These are phyloP conservation scores for Fusarium veterinarium DNA, from an alignment of 2,329 filamentous ascomycete species.

Conservation along the genomic window DNA sequence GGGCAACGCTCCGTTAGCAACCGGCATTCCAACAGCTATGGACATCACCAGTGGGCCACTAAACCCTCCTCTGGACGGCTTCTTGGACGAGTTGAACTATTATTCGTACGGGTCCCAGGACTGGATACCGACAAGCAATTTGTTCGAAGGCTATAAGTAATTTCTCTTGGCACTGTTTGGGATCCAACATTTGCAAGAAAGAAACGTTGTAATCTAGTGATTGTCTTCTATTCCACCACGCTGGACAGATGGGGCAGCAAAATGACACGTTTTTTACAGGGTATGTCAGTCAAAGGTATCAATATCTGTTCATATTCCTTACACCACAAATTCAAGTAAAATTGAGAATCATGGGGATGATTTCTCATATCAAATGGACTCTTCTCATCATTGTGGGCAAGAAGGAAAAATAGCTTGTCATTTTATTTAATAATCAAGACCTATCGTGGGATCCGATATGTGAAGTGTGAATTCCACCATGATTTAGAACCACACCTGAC, in stretches of 20 bases:
- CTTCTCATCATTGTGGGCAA: neutral
- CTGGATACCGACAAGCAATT: constrained; percentile 34
- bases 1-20: constrained; percentile 8
- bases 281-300: neutral
- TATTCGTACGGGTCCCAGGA: constrained; percentile 54
- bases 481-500: neutral
- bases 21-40: constrained; percentile 7
- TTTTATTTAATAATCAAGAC: neutral
- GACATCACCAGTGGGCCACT: constrained; percentile 9
- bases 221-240: neutral
- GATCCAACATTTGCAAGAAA: neutral
- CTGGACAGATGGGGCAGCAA: neutral
- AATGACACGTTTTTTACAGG: neutral
- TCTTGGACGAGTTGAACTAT: constrained; percentile 58
- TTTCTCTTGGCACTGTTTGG: neutral
- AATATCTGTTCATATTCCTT: neutral
- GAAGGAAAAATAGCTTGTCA: neutral
- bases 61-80: constrained; percentile 57
- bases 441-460: neutral
- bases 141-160: constrained; percentile 39
- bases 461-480: neutral
- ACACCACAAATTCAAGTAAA: neutral
- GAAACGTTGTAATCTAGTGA: neutral
- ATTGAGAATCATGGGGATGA: neutral
- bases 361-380: neutral